Percentiles rank a stretch among this genome's conserved stretches.
phyloP scores from a whole-genome alignment of 495 filamentous ascomycete genomes.

The Penicillium desertorum region DNA sequence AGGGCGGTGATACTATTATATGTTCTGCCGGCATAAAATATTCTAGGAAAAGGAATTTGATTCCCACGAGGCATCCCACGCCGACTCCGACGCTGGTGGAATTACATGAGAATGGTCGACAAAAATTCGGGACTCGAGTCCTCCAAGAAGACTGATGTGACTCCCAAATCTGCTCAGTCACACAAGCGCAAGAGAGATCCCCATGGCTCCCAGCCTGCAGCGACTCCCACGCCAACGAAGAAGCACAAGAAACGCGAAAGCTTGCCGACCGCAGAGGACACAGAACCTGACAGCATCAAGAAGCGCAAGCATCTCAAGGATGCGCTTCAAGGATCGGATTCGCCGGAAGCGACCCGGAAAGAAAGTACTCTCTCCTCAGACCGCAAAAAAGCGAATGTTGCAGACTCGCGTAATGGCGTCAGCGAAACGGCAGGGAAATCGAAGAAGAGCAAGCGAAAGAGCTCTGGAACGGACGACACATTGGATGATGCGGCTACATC shows the following conservation, averaged over 20 bases:
- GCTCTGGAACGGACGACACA: slow-evolving; percentile 16
- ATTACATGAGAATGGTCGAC: slow-evolving; percentile 29
- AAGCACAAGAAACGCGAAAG: slow-evolving; percentile 40
- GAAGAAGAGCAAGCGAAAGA: slow-evolving; percentile 31
- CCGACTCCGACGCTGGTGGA: slow-evolving; percentile 8
- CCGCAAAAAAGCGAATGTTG: slow-evolving; percentile 24
- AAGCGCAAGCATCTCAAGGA: slow-evolving; percentile 28
- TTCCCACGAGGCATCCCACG: slow-evolving; percentile 4
- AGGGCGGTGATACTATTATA: slow-evolving; percentile 12
- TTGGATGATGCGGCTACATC: slow-evolving; percentile 21
- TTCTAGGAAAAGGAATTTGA: slow-evolving; percentile 22
- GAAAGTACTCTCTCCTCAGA: slow-evolving; percentile 33
- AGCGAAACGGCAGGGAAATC: slow-evolving; percentile 31
- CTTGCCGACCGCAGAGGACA: slow-evolving; percentile 14
- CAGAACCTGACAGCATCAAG: slow-evolving; percentile 22
- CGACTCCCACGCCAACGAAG: slow-evolving; percentile 39
- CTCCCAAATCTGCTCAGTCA: slow-evolving; percentile 28
- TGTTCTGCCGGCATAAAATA: slow-evolving; percentile 13
- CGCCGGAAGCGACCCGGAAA: slow-evolving; percentile 28
- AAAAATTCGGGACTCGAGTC: slow-evolving; percentile 20
- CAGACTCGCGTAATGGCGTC: slow-evolving; percentile 22
- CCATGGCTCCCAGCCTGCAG: slow-evolving; percentile 28
- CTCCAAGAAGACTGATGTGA: slow-evolving; percentile 21
- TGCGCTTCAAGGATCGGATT: slow-evolving; percentile 18
- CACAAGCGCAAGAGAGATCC: slow-evolving; percentile 44